Conservation (phyloP, 2,329 filamentous ascomycete genomes). For the Ophiostoma pallidulum region DNA sequence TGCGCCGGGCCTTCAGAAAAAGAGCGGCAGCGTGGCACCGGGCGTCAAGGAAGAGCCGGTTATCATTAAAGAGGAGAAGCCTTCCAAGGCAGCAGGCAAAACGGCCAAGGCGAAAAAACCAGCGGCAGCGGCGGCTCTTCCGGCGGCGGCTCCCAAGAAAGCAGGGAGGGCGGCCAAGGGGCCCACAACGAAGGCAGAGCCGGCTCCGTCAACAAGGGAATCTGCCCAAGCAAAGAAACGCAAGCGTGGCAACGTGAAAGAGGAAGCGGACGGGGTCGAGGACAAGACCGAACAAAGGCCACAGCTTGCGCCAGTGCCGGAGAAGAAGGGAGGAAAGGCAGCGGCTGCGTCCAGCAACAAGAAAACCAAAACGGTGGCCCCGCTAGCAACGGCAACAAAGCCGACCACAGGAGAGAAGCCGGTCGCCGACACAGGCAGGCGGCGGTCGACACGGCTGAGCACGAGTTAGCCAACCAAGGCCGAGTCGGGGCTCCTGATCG, state of each 20-base stretch:
- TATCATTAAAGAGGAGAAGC: constrained; percentile 21
- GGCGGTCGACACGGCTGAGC: constrained; percentile 10
- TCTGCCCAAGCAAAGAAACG: neutral
- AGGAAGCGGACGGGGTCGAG: neutral
- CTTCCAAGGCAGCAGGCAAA: constrained; percentile 18
- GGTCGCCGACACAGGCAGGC: constrained; percentile 1
- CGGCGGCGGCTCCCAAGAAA: constrained; percentile 16
- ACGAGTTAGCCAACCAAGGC: no score
- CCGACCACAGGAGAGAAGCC: neutral
- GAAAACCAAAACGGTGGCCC: constrained; percentile 11
- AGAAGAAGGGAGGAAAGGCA: neutral
- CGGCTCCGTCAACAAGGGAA: neutral
- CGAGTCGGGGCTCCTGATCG: no score
- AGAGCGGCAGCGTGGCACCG: constrained; percentile 40
- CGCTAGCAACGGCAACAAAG: neutral
- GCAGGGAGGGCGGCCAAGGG: constrained; percentile 19
- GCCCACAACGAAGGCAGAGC: constrained; percentile 9
- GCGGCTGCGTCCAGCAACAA: no score
- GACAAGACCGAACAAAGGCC: neutral
- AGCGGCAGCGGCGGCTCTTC: no score
- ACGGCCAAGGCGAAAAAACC: constrained; percentile 20
- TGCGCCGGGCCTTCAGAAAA: constrained; percentile 79
- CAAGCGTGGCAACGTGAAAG: constrained; percentile 4
- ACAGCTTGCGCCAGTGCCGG: neutral
- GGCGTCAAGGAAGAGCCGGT: constrained; percentile 35